These are phyloP conservation scores for Conticribra guillardii DNA, from an alignment of 108 stramenopile genomes.

Conservation along the genomic window DNA sequence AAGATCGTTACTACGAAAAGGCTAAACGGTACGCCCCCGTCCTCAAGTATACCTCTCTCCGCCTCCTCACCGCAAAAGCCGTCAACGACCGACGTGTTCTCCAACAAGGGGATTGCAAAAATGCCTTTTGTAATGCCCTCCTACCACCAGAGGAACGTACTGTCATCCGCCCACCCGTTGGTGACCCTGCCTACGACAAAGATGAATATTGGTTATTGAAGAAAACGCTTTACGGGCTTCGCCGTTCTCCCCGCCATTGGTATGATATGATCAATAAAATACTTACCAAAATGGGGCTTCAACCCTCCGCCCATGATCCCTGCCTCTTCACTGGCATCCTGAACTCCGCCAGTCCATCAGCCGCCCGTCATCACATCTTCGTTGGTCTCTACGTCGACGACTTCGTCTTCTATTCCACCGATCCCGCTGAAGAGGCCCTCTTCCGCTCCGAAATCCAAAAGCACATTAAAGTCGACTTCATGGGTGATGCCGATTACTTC, in stretches of 20 bases:
- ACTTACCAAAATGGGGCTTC: slow-evolving; percentile 11
- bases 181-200: no score
- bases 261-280: slow-evolving; percentile 16
- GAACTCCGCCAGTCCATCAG: not conserved
- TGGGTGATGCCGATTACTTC: no score
- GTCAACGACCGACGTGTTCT: slow-evolving; percentile 6
- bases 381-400: slow-evolving; percentile 9
- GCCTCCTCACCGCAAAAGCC: slow-evolving; percentile 8
- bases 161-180: no score
- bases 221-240: no score
- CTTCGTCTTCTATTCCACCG: slow-evolving; percentile 8
- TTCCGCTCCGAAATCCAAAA: no score
- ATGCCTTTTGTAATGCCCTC: no score
- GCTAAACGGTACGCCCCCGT: slow-evolving; percentile 25
- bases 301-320: slow-evolving; percentile 13
- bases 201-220: slow-evolving; percentile 18
- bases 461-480: no score
- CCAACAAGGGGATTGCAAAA: slow-evolving; percentile 37
- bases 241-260: slow-evolving; percentile 38
- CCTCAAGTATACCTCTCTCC: slow-evolving; percentile 15
- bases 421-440: slow-evolving; percentile 10
- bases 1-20: slow-evolving; percentile 20
- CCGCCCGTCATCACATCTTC: not conserved
- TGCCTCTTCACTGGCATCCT: slow-evolving; percentile 15
- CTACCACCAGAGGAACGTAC: slow-evolving; percentile 15